Percentiles rank a stretch among this genome's conserved stretches.
These are phyloP conservation scores for Trypanosoma brucei DNA, from an alignment of 208 protist genomes.

Conservation along the genomic window DNA sequence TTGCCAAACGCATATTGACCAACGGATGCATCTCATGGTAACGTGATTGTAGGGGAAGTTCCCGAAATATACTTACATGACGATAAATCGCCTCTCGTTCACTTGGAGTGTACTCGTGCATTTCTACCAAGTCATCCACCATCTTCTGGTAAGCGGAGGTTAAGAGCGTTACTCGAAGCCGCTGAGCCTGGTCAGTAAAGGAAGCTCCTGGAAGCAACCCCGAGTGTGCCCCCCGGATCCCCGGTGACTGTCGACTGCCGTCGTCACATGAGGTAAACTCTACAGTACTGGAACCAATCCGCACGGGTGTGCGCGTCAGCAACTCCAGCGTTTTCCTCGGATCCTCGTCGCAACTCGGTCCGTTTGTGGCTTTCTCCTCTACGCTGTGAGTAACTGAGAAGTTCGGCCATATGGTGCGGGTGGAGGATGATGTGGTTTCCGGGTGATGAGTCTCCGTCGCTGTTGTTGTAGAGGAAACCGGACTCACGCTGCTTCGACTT, in stretches of 20 bases:
- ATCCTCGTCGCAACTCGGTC: background rate
- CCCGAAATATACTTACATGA: conserved; percentile 18
- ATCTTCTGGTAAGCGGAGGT: conserved; percentile 13
- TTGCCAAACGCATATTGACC: conserved; percentile 8
- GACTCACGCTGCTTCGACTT: background rate
- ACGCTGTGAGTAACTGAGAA: background rate
- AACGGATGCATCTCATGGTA: conserved; percentile 26
- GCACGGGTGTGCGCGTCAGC: background rate
- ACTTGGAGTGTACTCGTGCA: background rate
- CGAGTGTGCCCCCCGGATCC: background rate
- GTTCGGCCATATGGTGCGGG: background rate
- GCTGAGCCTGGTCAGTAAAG: conserved; percentile 8
- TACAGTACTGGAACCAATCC: background rate
- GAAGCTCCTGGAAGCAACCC: background rate
- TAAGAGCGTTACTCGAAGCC: conserved; percentile 18
- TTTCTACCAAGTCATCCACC: conserved; percentile 14
- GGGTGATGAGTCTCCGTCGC: background rate
- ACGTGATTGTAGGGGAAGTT: conserved; percentile 20
- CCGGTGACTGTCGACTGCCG: background rate
- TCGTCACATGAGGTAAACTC: background rate
- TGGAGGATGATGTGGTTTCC: background rate
- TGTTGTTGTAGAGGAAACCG: background rate
- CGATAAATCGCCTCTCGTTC: conserved; percentile 7
- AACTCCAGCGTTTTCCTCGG: background rate
- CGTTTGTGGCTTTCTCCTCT: background rate